A percentile compares a stretch with the other conserved stretches of the same genome.
Conservation (phyloP, 371 early-diverging fungal species). For the Syncephalastrum sp. region DNA sequence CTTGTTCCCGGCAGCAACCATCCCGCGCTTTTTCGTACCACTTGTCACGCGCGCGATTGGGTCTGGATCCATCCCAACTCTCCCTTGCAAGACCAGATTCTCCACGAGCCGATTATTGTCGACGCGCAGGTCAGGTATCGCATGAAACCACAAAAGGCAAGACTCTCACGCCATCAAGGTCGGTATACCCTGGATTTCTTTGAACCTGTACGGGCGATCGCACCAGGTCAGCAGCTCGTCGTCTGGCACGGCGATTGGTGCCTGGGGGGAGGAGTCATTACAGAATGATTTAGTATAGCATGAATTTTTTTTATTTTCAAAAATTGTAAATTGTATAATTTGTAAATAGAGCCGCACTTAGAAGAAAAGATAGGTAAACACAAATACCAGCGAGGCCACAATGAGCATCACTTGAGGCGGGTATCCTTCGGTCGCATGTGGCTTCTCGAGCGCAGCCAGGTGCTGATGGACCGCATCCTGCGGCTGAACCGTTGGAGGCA, state of each 20-base stretch:
- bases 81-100: background rate
- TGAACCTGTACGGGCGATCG: constrained; percentile 46
- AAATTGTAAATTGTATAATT: constrained; percentile 1
- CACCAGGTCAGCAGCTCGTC: constrained; percentile 51
- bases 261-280: constrained; percentile 53
- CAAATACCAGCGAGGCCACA: constrained; percentile 41
- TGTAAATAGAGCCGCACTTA: constrained; percentile 18
- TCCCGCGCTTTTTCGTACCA: constrained; percentile 35
- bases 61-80: constrained; percentile 36
- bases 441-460: constrained; percentile 53
- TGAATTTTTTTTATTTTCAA: background rate
- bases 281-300: constrained; percentile 6
- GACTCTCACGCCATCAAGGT: constrained; percentile 16
- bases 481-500: constrained; percentile 37
- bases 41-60: constrained; percentile 41
- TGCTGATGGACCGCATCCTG: constrained; percentile 54
- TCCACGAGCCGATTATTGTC: constrained; percentile 17
- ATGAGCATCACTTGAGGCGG: constrained; percentile 47
- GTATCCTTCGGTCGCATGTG: constrained; percentile 49
- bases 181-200: constrained; percentile 30
- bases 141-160: constrained; percentile 42
- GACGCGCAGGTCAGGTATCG: constrained; percentile 49
- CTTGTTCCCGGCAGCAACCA: constrained; percentile 47
- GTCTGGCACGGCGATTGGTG: constrained; percentile 56
- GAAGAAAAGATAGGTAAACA: constrained; percentile 52